phyloP scores from a whole-genome alignment of 2,329 filamentous ascomycete genomes.

The Alternaria incomplexa region DNA sequence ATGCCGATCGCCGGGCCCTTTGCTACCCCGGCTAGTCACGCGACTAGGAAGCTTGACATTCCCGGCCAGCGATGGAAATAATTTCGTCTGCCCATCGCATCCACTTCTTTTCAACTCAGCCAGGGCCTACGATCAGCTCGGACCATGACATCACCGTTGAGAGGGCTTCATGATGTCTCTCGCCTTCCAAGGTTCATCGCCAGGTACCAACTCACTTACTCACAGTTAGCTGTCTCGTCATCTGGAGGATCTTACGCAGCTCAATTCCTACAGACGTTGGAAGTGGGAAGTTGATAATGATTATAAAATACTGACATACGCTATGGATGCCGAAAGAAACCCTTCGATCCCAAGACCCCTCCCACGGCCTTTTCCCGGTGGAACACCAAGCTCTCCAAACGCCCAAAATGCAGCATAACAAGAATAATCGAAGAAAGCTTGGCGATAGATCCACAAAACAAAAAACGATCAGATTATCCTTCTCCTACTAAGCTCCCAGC shows the following conservation, averaged over 20 bases:
- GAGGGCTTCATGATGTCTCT: too few species aligned
- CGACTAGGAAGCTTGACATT: conserved; percentile 14
- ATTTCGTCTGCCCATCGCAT: not conserved
- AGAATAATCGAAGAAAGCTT: not conserved
- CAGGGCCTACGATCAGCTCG: not conserved
- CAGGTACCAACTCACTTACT: too few species aligned
- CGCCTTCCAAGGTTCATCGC: too few species aligned
- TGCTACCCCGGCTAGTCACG: conserved; percentile 15
- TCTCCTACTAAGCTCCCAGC: conserved; percentile 18
- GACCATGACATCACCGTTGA: conserved; percentile 5
- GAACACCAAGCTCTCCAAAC: conserved; percentile 1
- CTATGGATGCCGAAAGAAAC: not conserved
- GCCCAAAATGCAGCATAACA: conserved; percentile 14
- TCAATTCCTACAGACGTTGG: too few species aligned
- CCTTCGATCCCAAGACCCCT: not conserved
- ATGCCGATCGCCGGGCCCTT: not conserved
- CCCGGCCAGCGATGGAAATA: not conserved
- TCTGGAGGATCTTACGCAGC: too few species aligned
- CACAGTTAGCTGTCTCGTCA: too few species aligned
- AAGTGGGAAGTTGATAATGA: not conserved
- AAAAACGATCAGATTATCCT: not conserved
- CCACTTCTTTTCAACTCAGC: not conserved
- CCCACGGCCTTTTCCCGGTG: not conserved
- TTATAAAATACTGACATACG: not conserved
- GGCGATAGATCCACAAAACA: conserved; percentile 5